Conservation (phyloP, 257 asterid genomes). For the Vinca minor region DNA sequence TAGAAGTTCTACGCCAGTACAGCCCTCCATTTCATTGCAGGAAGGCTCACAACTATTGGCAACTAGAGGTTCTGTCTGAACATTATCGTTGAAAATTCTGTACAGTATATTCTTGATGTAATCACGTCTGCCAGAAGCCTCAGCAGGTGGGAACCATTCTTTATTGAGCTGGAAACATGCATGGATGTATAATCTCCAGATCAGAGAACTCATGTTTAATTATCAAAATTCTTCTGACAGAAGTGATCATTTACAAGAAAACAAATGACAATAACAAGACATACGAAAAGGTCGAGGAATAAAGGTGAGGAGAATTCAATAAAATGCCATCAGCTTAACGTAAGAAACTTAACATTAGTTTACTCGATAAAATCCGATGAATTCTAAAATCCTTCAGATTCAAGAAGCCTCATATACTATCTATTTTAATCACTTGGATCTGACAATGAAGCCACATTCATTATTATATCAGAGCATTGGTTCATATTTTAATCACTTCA, state of each 20-base stretch:
- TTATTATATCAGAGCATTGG: no score
- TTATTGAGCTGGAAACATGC: slow-evolving; percentile 49
- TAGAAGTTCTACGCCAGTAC: slow-evolving; percentile 15
- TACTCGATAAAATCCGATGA: neutral
- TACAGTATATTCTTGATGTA: slow-evolving; percentile 48
- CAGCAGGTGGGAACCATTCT: slow-evolving; percentile 74
- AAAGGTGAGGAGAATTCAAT: neutral
- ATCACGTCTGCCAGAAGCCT: slow-evolving; percentile 67
- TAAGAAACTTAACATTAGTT: neutral
- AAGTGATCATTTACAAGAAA: neutral
- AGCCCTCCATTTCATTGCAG: slow-evolving; percentile 20
- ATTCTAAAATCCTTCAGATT: neutral
- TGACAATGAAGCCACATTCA: neutral
- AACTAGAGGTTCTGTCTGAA: slow-evolving; percentile 25
- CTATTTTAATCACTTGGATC: neutral
- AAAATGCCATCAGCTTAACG: neutral
- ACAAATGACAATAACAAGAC: neutral
- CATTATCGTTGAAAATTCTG: slow-evolving; percentile 32
- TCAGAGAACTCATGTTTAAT: neutral
- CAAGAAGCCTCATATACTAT: neutral
- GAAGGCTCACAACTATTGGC: slow-evolving; percentile 19
- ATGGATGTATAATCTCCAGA: neutral
- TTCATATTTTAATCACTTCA: neutral
- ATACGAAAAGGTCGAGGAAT: neutral
- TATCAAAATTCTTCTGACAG: neutral